A percentile compares a stretch with the other conserved stretches of the same genome.
These are phyloP conservation scores for Verticillium nonalfalfae DNA, from an alignment of 2,329 filamentous ascomycete species.

Conservation along the genomic window DNA sequence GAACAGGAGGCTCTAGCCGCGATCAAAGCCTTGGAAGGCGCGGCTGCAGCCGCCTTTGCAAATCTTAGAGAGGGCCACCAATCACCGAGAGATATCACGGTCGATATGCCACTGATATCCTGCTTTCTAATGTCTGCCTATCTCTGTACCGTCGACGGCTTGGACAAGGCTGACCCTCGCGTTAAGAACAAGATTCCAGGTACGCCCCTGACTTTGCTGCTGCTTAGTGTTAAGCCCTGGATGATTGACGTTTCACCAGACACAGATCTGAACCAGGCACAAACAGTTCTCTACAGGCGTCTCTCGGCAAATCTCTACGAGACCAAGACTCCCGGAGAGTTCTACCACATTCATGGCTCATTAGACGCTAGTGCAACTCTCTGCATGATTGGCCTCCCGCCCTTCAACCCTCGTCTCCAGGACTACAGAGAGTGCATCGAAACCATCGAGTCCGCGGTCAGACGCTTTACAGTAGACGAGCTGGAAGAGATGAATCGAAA, in stretches of 20 bases:
- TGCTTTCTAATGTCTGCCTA: constrained; percentile 54
- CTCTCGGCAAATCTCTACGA: constrained; percentile 61
- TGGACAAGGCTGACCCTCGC: constrained; percentile 38
- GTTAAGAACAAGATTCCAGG: constrained; percentile 26
- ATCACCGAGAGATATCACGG: constrained; percentile 31
- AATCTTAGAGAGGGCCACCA: constrained; percentile 32
- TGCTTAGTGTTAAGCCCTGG: background rate
- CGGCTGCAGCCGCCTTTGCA: constrained; percentile 52
- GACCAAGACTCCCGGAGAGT: constrained; percentile 51
- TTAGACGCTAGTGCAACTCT: constrained; percentile 57
- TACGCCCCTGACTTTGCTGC: constrained; percentile 4
- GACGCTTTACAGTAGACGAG: constrained; percentile 40
- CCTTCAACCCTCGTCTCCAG: constrained; percentile 50
- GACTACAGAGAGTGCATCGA: constrained; percentile 47
- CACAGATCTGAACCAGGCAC: constrained; percentile 58
- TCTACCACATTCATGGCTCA: constrained; percentile 64
- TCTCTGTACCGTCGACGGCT: constrained; percentile 46
- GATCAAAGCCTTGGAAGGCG: constrained; percentile 54
- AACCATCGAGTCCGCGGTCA: constrained; percentile 47
- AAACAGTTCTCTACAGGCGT: constrained; percentile 59
- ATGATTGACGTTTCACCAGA: constrained; percentile 30
- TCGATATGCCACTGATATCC: constrained; percentile 47
- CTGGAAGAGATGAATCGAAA: constrained; percentile 45
- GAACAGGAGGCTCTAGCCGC: constrained; percentile 34
- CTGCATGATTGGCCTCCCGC: constrained; percentile 57